Evolutionary conservation across 352 stramenopile genomes (phyloP).

Genomic region (Poterioochromonas sp.): DNA sequence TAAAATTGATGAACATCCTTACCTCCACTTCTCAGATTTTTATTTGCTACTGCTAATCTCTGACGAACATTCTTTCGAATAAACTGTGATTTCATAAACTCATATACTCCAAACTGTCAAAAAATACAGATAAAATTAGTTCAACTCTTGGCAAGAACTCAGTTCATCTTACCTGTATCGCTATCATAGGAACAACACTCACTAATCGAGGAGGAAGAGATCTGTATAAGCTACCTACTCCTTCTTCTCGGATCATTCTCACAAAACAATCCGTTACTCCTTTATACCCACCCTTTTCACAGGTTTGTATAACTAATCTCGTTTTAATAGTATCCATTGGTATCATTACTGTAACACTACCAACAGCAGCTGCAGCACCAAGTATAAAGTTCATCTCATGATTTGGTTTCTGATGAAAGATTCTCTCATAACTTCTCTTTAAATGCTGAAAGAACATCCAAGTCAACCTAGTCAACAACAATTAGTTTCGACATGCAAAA

Average conservation of each 20-base stretch:
- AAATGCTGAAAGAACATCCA: conserved; percentile 73
- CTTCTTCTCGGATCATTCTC: conserved; percentile 59
- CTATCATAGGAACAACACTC: conserved; percentile 73
- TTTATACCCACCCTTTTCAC: conserved; percentile 48
- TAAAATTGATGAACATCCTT: no score
- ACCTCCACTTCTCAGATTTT: no score
- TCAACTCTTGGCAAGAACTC: not conserved
- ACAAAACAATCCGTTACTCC: conserved; percentile 66
- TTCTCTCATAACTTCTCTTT: conserved; percentile 52
- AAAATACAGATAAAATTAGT: not conserved
- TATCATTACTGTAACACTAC: conserved; percentile 68
- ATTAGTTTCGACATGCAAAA: not conserved
- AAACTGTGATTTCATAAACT: conserved; percentile 33
- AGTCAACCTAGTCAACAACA: conserved; percentile 45
- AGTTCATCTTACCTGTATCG: conserved; percentile 59
- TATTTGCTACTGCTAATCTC: no score
- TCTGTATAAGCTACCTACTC: conserved; percentile 60
- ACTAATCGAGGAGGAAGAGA: conserved; percentile 60
- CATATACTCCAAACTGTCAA: conserved; percentile 37
- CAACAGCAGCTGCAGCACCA: conserved; percentile 60
- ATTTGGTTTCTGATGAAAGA: conserved; percentile 51
- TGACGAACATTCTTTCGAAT: not conserved
- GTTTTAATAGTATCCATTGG: conserved; percentile 58
- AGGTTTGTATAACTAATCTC: conserved; percentile 34
- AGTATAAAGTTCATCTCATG: conserved; percentile 71